Conservation (phyloP, 2,329 filamentous ascomycete species). For the Alternaria alternata region DNA sequence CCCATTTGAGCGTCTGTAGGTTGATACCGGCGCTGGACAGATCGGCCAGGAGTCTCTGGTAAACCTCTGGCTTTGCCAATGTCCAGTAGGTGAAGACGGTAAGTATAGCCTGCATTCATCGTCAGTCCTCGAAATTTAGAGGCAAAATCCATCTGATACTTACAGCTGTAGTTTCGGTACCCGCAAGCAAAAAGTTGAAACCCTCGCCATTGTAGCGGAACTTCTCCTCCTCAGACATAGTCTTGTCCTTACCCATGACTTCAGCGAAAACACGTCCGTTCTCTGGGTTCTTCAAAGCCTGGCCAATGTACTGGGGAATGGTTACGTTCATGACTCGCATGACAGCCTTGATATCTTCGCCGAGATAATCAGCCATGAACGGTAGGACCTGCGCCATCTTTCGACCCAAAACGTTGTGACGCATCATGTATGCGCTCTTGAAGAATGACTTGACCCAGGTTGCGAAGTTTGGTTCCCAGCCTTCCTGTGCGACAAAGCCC, state of each 20-base stretch:
- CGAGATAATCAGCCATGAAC: slow-evolving; percentile 37
- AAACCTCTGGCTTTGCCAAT: slow-evolving; percentile 37
- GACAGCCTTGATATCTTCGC: slow-evolving; percentile 36
- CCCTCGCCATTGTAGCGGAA: slow-evolving; percentile 35
- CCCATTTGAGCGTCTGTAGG: slow-evolving; percentile 24
- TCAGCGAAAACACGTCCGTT: slow-evolving; percentile 38
- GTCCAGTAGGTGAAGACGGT: slow-evolving; percentile 47
- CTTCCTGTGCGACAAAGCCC: slow-evolving; percentile 39
- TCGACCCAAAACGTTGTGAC: slow-evolving; percentile 32
- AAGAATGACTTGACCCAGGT: slow-evolving; percentile 40
- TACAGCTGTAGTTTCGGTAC: slow-evolving; percentile 39
- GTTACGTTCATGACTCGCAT: slow-evolving; percentile 39
- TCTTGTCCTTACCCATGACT: slow-evolving; percentile 29
- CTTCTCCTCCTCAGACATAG: slow-evolving; percentile 33
- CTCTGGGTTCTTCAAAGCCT: slow-evolving; percentile 33
- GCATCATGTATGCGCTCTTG: slow-evolving; percentile 40
- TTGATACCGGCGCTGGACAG: slow-evolving; percentile 25
- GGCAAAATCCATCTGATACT: not conserved
- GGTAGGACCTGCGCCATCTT: slow-evolving; percentile 36
- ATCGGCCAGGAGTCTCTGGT: slow-evolving; percentile 31
- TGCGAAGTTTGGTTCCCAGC: slow-evolving; percentile 38
- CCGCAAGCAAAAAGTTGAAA: slow-evolving; percentile 37
- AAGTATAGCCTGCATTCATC: slow-evolving; percentile 36
- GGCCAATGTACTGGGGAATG: slow-evolving; percentile 33
- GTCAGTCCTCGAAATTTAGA: slow-evolving; percentile 17